A percentile compares a stretch with the other conserved stretches of the same genome.
phyloP scores from a whole-genome alignment of 2,329 filamentous ascomycete genomes.

The Neopestalotiopsis rosae region DNA sequence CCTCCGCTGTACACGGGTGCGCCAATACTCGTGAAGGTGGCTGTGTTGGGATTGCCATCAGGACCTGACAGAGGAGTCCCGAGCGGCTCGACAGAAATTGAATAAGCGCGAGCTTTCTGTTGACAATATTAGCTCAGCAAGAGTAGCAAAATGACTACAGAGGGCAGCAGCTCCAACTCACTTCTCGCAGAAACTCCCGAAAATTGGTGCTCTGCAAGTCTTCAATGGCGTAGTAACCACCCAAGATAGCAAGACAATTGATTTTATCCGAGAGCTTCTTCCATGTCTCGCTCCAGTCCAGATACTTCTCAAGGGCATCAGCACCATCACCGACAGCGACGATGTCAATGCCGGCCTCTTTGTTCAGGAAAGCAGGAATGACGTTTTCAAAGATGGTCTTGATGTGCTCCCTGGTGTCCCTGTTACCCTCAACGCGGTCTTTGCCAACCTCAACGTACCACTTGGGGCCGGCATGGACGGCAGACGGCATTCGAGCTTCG shows the following conservation, averaged over 20 bases:
- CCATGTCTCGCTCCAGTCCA: conserved; percentile 63
- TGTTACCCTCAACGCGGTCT: conserved; percentile 69
- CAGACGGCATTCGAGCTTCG: conserved; percentile 64
- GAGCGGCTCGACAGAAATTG: conserved; percentile 55
- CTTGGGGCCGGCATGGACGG: conserved; percentile 61
- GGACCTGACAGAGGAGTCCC: conserved; percentile 60
- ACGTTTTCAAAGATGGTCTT: conserved; percentile 69
- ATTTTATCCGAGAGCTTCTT: conserved; percentile 47
- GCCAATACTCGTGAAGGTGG: conserved; percentile 53
- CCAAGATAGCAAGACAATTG: conserved; percentile 55
- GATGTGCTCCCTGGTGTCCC: conserved; percentile 65
- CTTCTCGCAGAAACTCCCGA: conserved; percentile 56
- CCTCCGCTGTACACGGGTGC: conserved; percentile 75
- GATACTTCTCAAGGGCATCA: conserved; percentile 59
- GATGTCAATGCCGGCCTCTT: conserved; percentile 67
- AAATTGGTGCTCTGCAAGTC: conserved; percentile 50
- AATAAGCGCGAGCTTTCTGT: conserved; percentile 66
- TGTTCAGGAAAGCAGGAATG: conserved; percentile 52
- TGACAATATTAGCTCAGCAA: neutral
- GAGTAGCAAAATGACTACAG: neutral
- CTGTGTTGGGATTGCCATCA: conserved; percentile 48
- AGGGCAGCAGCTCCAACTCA: conserved; percentile 35
- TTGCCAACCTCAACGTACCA: conserved; percentile 49
- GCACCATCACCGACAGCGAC: conserved; percentile 74
- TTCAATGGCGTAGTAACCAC: conserved; percentile 46